phyloP scores from a whole-genome alignment of 257 asterid species.

The Solanum paucissectum region DNA sequence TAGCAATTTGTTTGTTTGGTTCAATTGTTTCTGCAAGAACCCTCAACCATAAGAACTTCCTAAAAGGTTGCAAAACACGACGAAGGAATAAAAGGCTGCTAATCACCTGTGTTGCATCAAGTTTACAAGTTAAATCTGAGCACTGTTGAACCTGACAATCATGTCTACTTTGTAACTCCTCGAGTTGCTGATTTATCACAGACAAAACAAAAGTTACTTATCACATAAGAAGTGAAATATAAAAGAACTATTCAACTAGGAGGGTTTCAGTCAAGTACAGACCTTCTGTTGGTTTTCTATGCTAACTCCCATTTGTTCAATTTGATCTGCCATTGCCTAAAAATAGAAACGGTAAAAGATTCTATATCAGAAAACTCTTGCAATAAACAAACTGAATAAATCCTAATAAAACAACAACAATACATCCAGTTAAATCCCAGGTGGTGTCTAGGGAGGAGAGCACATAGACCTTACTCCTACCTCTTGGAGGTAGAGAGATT shows the following conservation, averaged over 20 bases:
- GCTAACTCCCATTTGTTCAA: constrained; percentile 66
- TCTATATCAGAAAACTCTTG: background rate
- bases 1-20: constrained; percentile 38
- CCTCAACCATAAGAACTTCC: constrained; percentile 12
- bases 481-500: background rate
- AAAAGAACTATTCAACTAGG: too few species aligned
- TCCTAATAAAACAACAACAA: background rate
- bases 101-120: constrained; percentile 53
- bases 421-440: background rate
- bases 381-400: background rate
- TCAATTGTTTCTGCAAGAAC: constrained; percentile 49
- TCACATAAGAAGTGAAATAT: background rate
- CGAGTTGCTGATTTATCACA: constrained; percentile 37
- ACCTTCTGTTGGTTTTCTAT: constrained; percentile 72
- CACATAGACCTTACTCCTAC: background rate
- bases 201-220: background rate
- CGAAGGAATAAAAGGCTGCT: background rate
- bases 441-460: background rate
- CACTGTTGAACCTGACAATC: constrained; percentile 49
- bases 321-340: constrained; percentile 87
- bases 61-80: background rate
- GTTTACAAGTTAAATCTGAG: constrained; percentile 45
- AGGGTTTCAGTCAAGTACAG: background rate
- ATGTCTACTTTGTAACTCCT: constrained; percentile 49
- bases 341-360: background rate